Conservation (phyloP, 495 filamentous ascomycete genomes). For the Neohortaea acidophila region DNA sequence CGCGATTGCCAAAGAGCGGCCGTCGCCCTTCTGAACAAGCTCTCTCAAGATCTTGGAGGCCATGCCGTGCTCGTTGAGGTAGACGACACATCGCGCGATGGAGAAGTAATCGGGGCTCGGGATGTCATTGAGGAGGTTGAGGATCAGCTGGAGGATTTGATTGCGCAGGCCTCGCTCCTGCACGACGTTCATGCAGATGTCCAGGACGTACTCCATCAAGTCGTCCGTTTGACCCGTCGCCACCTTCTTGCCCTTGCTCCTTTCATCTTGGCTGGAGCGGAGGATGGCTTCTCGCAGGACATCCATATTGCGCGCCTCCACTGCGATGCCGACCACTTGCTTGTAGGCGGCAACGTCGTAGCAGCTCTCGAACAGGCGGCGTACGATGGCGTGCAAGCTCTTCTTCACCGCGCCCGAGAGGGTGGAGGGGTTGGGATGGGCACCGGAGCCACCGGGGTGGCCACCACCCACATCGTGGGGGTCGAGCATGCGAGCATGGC, state of each 20-base stretch:
- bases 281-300: conserved; percentile 79
- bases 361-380: conserved; percentile 82
- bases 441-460: conserved; percentile 37
- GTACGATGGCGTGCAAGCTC: conserved; percentile 65
- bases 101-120: conserved; percentile 91
- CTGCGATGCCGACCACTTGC: conserved; percentile 96
- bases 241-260: conserved; percentile 41
- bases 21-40: conserved; percentile 65
- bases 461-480: conserved; percentile 37
- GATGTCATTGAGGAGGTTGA: conserved; percentile 77
- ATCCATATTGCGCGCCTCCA: conserved; percentile 86
- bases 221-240: conserved; percentile 49
- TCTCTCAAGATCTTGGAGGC: conserved; percentile 75
- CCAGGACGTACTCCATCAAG: conserved; percentile 87
- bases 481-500: conserved; percentile 43
- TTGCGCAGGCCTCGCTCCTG: conserved; percentile 80
- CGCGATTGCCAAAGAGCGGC: conserved; percentile 62
- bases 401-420: conserved; percentile 44
- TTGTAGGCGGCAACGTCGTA: conserved; percentile 74
- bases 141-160: conserved; percentile 71
- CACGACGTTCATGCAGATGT: conserved; percentile 95
- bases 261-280: conserved; percentile 63
- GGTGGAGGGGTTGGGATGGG: conserved; percentile 39
- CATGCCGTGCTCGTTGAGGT: conserved; percentile 81
- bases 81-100: conserved; percentile 95